Evolutionary conservation across 2,329 filamentous ascomycete species (phyloP), one percentile per base, ranked within the genome.

Genomic region (Chlorencoelia australis): DNA sequence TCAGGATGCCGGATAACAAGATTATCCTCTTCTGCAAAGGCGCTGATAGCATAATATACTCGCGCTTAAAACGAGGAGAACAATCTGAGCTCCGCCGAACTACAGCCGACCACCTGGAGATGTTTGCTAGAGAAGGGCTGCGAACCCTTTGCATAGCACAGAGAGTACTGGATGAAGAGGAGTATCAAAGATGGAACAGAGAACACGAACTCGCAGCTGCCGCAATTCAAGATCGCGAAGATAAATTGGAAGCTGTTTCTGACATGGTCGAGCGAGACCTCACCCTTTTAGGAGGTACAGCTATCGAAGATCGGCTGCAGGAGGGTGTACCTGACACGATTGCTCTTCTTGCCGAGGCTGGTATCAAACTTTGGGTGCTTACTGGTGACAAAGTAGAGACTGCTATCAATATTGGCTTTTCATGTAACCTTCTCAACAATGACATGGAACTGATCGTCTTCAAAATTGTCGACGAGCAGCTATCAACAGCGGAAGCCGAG

Each of bases 301-400:
- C 91, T 27, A 98, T 98, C 48, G 91, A 98, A 61, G 91, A 98
- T 67, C 79, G 88, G 50, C 70, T 98, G 18, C 91, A 98, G 62
- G 91, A 98, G 50, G 91, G 89, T 41, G 91, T 98, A 3, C 91
- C 91, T 5, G 91, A 96, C 56, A 89, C 91, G 0, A 98, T 98
- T 51, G 83, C 82, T 33, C 66, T 98, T 29, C 76, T 98, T 35
- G 89, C 82, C 19, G 77, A 87, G 53, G 91, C 91, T 36, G 93
- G 93, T 58, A 95, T 98, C 62, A 98, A 98, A 62, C 74, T 98
- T 6, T 98, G 91, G 91, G 91, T 98, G 36, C 66, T 98, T 46
- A 98, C 91, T 11, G 91, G 93, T 45, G 91, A 98, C 69, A 98
- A 96, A 62, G 89, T 96, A 20, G 91, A 98, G 63, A 98, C 91